phyloP scores from a whole-genome alignment of 345 rosid species.

The Dipteronia sinensis region DNA sequence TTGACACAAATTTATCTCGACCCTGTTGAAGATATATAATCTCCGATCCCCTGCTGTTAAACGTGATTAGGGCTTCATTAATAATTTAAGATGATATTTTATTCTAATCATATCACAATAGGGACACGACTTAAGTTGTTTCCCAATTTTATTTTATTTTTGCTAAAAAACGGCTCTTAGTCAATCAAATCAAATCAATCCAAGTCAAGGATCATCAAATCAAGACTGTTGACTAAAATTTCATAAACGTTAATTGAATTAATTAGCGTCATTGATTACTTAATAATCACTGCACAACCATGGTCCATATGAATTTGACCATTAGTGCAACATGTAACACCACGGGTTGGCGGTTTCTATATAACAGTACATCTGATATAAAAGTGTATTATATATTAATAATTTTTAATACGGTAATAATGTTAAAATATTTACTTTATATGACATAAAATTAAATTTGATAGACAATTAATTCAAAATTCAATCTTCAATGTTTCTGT shows the following conservation, averaged over 20 bases:
- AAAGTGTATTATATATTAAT: no score
- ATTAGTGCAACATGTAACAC: not conserved
- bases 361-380: no score
- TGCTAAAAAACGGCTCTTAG: not conserved
- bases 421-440: no score
- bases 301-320: not conserved
- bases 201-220: not conserved
- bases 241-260: not conserved
- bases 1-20: not conserved
- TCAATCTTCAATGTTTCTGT: no score
- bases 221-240: not conserved
- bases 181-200: slow-evolving; percentile 2
- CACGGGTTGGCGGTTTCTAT: not conserved
- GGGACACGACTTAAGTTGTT: not conserved
- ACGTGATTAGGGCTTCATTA: not conserved
- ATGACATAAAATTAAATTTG: no score
- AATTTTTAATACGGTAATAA: no score
- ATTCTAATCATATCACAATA: not conserved
- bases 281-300: not conserved
- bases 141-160: not conserved
- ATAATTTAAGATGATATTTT: not conserved
- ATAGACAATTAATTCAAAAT: no score
- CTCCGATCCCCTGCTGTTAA: not conserved
- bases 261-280: not conserved
- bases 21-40: not conserved